These are phyloP conservation scores for Pilaira anomala DNA, from an alignment of 192 early-diverging fungal species.

Conservation along the genomic window DNA sequence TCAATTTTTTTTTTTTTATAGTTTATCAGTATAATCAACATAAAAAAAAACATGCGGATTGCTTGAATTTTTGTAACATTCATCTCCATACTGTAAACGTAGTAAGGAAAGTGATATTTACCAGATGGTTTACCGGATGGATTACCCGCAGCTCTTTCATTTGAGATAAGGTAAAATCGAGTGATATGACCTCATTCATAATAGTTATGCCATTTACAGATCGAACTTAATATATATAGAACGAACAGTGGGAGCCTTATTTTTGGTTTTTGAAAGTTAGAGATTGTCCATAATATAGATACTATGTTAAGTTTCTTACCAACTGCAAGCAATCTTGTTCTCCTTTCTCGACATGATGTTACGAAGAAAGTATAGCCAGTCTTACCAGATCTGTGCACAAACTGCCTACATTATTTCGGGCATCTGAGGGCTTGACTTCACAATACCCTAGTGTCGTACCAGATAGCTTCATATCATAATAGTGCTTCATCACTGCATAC, in stretches of 20 bases:
- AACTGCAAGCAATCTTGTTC: background rate
- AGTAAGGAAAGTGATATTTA: no score
- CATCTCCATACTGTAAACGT: no score
- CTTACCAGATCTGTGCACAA: background rate
- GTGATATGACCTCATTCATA: background rate
- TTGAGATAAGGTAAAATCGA: background rate
- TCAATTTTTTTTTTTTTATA: conserved; percentile 2
- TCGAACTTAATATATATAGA: background rate
- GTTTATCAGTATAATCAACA: no score
- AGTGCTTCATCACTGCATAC: background rate
- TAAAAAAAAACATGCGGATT: conserved; percentile 12
- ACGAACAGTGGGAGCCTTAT: background rate
- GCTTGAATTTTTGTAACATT: conserved; percentile 7
- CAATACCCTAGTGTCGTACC: background rate
- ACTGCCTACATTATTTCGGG: background rate
- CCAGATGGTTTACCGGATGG: background rate
- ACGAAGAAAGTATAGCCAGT: background rate
- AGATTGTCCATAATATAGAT: background rate
- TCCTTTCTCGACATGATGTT: background rate
- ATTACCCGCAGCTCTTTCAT: background rate
- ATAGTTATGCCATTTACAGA: background rate
- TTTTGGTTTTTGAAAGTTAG: background rate
- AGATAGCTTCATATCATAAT: background rate
- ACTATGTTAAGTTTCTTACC: background rate
- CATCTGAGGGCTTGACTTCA: background rate